Conservation (phyloP, 108 stramenopile species). For the Cyclotella distinguenda region DNA sequence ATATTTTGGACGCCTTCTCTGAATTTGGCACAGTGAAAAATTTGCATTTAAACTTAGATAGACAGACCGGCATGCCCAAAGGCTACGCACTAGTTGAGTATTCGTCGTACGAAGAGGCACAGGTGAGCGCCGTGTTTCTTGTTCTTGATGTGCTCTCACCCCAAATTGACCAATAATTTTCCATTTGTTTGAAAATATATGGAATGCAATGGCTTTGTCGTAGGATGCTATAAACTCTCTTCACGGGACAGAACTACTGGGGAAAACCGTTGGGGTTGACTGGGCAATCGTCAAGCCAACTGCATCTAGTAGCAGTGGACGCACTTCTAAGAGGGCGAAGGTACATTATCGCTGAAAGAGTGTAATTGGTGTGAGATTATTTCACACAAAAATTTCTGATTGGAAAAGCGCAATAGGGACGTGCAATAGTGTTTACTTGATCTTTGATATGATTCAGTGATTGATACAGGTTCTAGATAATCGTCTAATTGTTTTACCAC, state of each 20-base stretch:
- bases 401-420: too few species aligned
- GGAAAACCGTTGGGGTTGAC: conserved; percentile 55
- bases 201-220: neutral
- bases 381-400: too few species aligned
- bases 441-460: too few species aligned
- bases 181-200: neutral
- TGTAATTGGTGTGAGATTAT: neutral
- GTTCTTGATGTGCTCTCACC: neutral
- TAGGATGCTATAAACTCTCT: conserved; percentile 36
- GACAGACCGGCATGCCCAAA: conserved; percentile 64
- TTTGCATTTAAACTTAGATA: conserved; percentile 58
- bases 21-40: conserved; percentile 57
- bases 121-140: too few species aligned
- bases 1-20: conserved; percentile 52
- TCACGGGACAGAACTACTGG: conserved; percentile 58
- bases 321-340: neutral
- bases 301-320: conserved; percentile 21
- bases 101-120: conserved; percentile 7
- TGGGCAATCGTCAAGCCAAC: conserved; percentile 68
- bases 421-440: too few species aligned
- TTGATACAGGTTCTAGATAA: too few species aligned
- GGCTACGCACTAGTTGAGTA: conserved; percentile 48
- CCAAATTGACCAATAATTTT: neutral
- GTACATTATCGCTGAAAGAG: neutral
- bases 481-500: too few species aligned